phyloP scores from a whole-genome alignment of 2,329 filamentous ascomycete genomes.

The Monilinia vaccinii-corymbosi region DNA sequence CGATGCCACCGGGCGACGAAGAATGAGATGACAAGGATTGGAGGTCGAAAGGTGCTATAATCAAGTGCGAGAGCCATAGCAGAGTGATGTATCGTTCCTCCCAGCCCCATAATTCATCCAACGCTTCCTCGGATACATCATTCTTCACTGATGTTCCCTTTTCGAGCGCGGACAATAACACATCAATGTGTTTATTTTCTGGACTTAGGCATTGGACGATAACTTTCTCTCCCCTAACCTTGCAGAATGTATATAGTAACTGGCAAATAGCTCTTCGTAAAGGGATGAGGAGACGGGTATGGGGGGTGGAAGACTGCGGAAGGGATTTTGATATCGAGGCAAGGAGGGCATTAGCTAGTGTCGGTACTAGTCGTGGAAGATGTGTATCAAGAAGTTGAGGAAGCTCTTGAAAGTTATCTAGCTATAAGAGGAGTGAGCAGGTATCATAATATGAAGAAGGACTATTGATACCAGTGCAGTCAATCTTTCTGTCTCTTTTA shows the following conservation, averaged over 20 bases:
- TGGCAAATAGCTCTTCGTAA: constrained; percentile 57
- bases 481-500: constrained; percentile 40
- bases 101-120: constrained; percentile 53
- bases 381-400: constrained; percentile 86
- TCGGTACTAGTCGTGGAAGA: constrained; percentile 64
- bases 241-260: constrained; percentile 84
- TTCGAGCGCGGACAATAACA: constrained; percentile 68
- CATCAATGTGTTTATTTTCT: constrained; percentile 76
- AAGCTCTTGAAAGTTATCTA: constrained; percentile 91
- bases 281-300: constrained; percentile 26
- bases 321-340: constrained; percentile 46
- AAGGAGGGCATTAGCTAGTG: constrained; percentile 68
- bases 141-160: constrained; percentile 28
- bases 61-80: constrained; percentile 76
- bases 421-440: constrained; percentile 24
- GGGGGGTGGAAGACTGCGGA: constrained; percentile 27
- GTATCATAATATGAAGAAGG: not conserved
- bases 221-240: constrained; percentile 88
- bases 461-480: constrained; percentile 35
- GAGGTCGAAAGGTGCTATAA: constrained; percentile 84
- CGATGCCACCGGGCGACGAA: constrained; percentile 37
- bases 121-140: not conserved
- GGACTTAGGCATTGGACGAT: constrained; percentile 86
- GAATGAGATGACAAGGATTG: constrained; percentile 66
- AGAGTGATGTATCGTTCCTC: constrained; percentile 82